Percentiles rank a stretch among this genome's conserved stretches.
Conservation (phyloP, 805 yeast genomes). For the Metschnikowia drakensbergensis region DNA sequence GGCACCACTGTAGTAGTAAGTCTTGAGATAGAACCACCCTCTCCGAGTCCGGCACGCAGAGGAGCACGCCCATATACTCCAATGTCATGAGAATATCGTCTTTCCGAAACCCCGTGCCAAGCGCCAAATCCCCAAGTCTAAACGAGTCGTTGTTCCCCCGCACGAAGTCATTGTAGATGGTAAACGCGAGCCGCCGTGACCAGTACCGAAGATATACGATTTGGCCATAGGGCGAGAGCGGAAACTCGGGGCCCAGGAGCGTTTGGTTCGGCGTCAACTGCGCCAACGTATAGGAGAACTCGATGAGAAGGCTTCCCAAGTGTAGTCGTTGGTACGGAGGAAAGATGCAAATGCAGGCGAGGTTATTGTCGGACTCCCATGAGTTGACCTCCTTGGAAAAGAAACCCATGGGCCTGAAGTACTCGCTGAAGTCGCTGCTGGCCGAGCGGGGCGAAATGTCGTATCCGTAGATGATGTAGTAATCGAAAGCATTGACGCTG, state of each 20-base stretch:
- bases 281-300: constrained; percentile 78
- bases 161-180: constrained; percentile 15
- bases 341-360: constrained; percentile 86
- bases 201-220: constrained; percentile 72
- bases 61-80: constrained; percentile 45
- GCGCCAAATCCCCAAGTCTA: constrained; percentile 48
- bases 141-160: constrained; percentile 15
- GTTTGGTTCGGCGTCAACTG: constrained; percentile 47
- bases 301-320: constrained; percentile 75
- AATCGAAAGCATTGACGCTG: constrained; percentile 73
- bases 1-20: constrained; percentile 30
- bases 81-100: constrained; percentile 61
- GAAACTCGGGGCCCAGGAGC: constrained; percentile 88
- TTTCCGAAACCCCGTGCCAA: constrained; percentile 57
- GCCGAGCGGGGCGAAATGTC: constrained; percentile 13
- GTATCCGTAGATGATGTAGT: constrained; percentile 65
- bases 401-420: constrained; percentile 59
- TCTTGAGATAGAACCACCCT: constrained; percentile 18
- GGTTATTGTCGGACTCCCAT: constrained; percentile 68
- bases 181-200: constrained; percentile 44
- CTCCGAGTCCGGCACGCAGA: constrained; percentile 2
- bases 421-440: background rate
- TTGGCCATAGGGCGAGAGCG: constrained; percentile 79
- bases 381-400: constrained; percentile 84
- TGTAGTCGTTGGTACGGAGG: constrained; percentile 86